Percentiles rank a stretch among this genome's conserved stretches.
These are phyloP conservation scores for Podaxis sp. DNA, from an alignment of 768 basidiomycete species.

Conservation along the genomic window DNA sequence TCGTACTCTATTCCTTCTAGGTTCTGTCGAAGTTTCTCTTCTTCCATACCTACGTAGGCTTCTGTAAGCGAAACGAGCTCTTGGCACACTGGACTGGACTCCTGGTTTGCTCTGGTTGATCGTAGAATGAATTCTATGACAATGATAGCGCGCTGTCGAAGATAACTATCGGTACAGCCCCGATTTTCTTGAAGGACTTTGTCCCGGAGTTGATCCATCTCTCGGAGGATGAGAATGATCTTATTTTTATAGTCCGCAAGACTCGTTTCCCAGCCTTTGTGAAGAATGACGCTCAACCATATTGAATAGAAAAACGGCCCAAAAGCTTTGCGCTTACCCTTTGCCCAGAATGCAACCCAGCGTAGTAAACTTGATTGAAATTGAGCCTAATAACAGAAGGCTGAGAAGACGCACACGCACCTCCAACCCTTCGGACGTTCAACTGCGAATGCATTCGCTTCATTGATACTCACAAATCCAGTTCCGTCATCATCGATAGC, in stretches of 20 bases:
- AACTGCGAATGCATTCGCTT: conserved; percentile 33
- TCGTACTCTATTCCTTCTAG: conserved; percentile 19
- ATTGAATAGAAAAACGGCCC: background rate
- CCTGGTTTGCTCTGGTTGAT: conserved; percentile 16
- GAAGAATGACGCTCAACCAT: background rate
- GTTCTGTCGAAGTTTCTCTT: conserved; percentile 18
- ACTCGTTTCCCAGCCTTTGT: conserved; percentile 19
- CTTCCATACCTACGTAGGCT: conserved; percentile 11
- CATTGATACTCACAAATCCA: conserved; percentile 35
- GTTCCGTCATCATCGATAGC: conserved; percentile 42
- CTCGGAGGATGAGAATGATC: conserved; percentile 18
- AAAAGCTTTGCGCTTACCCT: conserved; percentile 15
- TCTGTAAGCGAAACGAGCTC: conserved; percentile 12
- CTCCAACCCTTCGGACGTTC: conserved; percentile 30
- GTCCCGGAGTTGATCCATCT: conserved; percentile 15
- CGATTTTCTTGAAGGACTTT: conserved; percentile 18
- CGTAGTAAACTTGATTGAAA: conserved; percentile 17
- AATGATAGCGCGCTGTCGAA: background rate
- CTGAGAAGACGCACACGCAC: conserved; percentile 10
- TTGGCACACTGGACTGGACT: background rate
- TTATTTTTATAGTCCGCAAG: conserved; percentile 19
- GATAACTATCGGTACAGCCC: conserved; percentile 14
- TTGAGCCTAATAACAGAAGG: background rate
- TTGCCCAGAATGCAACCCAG: conserved; percentile 29
- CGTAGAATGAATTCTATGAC: conserved; percentile 19